Percentiles rank a stretch among this genome's conserved stretches.
Conservation (phyloP, 495 filamentous ascomycete genomes). For the Aspergillus ellipticus region DNA sequence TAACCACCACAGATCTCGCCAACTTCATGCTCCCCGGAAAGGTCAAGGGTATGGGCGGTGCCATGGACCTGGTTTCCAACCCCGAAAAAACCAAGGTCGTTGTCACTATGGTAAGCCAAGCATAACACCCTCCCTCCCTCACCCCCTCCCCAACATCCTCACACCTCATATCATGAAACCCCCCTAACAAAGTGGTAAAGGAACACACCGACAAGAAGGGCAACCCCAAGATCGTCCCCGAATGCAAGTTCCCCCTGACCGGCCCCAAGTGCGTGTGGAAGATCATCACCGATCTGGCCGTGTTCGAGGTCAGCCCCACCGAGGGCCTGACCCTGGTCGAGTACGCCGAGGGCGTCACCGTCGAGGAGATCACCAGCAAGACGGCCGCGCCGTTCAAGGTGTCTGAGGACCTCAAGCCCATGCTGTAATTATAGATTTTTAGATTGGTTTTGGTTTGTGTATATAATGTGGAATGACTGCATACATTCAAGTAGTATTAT, state of each 20-base stretch:
- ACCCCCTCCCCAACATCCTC: no score
- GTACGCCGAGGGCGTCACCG: constrained; percentile 74
- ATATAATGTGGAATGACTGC: constrained; percentile 2
- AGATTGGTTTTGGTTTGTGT: constrained; percentile 5
- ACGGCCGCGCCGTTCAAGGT: constrained; percentile 82
- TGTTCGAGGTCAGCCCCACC: constrained; percentile 80
- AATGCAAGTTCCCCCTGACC: constrained; percentile 83
- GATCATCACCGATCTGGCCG: constrained; percentile 86
- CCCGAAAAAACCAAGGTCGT: constrained; percentile 81
- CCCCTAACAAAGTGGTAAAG: background rate
- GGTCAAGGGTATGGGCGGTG: constrained; percentile 89
- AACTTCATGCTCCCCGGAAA: constrained; percentile 79
- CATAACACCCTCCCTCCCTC: background rate
- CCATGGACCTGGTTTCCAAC: constrained; percentile 88
- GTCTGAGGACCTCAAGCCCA: constrained; percentile 67
- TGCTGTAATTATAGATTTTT: constrained; percentile 51
- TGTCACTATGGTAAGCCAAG: constrained; percentile 61
- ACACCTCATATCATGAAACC: no score
- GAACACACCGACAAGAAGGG: constrained; percentile 91
- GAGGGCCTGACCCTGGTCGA: constrained; percentile 76
- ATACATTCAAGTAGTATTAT: background rate
- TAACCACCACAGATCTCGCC: constrained; percentile 29
- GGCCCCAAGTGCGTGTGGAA: constrained; percentile 76
- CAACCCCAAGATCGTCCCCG: constrained; percentile 74
- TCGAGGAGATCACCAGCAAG: constrained; percentile 83